Evolutionary conservation across 2,329 filamentous ascomycete genomes (phyloP).

Genomic region (Alternaria brassicae): DNA sequence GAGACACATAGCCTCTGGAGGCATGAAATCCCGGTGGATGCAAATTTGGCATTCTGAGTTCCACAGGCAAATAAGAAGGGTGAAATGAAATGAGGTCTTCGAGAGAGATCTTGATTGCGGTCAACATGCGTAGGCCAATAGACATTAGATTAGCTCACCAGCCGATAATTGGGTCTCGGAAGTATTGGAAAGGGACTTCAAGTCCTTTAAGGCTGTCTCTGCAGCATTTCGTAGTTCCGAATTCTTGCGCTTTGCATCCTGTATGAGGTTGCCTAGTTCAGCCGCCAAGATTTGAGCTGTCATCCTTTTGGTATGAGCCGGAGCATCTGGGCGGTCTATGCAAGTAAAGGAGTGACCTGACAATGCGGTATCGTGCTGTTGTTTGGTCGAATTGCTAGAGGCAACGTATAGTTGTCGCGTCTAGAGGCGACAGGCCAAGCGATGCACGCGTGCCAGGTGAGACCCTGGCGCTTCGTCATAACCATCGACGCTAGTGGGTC

Average conservation of each 20-base stretch:
- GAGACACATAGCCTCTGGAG: constrained; percentile 87
- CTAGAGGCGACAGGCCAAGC: constrained; percentile 28
- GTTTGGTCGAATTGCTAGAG: constrained; percentile 22
- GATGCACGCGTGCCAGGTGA: constrained; percentile 15
- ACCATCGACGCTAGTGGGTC: constrained; percentile 16
- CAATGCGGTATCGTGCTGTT: constrained; percentile 11
- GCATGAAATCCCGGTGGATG: constrained; percentile 84
- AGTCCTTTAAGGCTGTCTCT: constrained; percentile 89
- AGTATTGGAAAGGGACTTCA: constrained; percentile 76
- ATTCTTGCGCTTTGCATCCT: constrained; percentile 95
- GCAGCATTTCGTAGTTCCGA: constrained; percentile 88
- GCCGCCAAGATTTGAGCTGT: constrained; percentile 87
- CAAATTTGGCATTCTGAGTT: constrained; percentile 89
- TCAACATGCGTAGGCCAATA: constrained; percentile 3
- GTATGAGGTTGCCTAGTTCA: constrained; percentile 88
- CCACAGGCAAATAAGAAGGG: constrained; percentile 93
- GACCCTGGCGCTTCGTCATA: constrained; percentile 27
- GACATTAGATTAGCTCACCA: constrained; percentile 56
- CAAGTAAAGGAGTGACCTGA: constrained; percentile 14
- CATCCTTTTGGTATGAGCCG: constrained; percentile 64
- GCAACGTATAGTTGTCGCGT: constrained; percentile 25
- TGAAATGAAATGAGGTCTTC: constrained; percentile 83
- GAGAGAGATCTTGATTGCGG: constrained; percentile 72
- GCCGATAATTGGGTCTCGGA: constrained; percentile 79
- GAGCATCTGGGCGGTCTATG: constrained; percentile 31